Evolutionary conservation across 108 stramenopile genomes (phyloP).

Genomic region (Nitzschia inconspicua): DNA sequence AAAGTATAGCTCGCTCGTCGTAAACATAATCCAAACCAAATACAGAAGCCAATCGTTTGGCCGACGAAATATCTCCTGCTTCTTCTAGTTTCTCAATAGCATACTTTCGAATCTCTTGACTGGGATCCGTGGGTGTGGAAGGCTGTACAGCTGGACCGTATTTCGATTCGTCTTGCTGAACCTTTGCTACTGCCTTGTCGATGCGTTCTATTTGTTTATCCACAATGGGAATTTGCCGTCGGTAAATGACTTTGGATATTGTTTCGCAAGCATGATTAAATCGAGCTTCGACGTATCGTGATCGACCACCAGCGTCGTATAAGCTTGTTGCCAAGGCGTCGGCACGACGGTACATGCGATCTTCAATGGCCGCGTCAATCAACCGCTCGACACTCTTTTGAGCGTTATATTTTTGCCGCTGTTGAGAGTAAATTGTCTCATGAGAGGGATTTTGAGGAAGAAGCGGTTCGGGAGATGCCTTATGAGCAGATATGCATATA

Average conservation of each 20-base stretch:
- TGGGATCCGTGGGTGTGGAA: neutral
- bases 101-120: slow-evolving; percentile 49
- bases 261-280: slow-evolving; percentile 72
- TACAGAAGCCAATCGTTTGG: slow-evolving; percentile 48
- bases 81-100: slow-evolving; percentile 45
- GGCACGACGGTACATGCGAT: slow-evolving; percentile 55
- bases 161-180: slow-evolving; percentile 12
- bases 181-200: slow-evolving; percentile 45
- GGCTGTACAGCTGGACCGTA: neutral
- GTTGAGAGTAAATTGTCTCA: neutral
- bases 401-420: slow-evolving; percentile 8
- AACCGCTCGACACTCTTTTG: slow-evolving; percentile 41
- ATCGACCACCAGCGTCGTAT: slow-evolving; percentile 50
- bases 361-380: slow-evolving; percentile 60
- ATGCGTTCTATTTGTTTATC: slow-evolving; percentile 69
- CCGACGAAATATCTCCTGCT: slow-evolving; percentile 39
- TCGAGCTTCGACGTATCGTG: slow-evolving; percentile 64
- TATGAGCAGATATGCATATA: slow-evolving; percentile 43
- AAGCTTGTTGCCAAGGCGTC: slow-evolving; percentile 60
- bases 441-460: no score
- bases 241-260: slow-evolving; percentile 56
- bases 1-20: slow-evolving; percentile 42
- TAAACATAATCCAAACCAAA: slow-evolving; percentile 55
- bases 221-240: slow-evolving; percentile 49
- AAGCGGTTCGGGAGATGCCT: slow-evolving; percentile 9